phyloP scores from a whole-genome alignment of 495 filamentous ascomycete species.

The Aspergillus olivimuriae region DNA sequence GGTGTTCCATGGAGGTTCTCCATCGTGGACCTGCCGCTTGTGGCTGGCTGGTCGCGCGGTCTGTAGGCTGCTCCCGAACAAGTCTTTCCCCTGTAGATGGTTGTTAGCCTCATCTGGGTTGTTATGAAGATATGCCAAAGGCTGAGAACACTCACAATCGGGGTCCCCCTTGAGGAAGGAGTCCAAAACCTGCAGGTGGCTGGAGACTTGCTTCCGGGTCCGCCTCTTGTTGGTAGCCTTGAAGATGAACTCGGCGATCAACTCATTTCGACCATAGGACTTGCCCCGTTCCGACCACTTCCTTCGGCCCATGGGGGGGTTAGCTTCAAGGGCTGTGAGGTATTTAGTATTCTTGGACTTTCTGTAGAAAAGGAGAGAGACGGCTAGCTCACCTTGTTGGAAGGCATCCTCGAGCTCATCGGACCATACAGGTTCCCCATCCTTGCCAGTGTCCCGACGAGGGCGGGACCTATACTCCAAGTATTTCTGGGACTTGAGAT shows the following conservation, averaged over 20 bases:
- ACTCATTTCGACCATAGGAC: conserved; percentile 81
- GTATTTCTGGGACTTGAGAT: conserved; percentile 44
- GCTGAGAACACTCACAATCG: conserved; percentile 29
- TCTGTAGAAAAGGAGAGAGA: neutral
- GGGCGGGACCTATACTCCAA: conserved; percentile 65
- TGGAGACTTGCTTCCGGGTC: conserved; percentile 84
- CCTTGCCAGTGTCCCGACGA: conserved; percentile 46
- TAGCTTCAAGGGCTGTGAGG: conserved; percentile 64
- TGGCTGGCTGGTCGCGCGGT: conserved; percentile 31
- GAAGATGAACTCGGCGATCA: conserved; percentile 78
- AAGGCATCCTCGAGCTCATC: conserved; percentile 81
- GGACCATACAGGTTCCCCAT: conserved; percentile 67
- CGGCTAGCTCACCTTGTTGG: conserved; percentile 63
- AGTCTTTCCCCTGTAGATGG: conserved; percentile 32
- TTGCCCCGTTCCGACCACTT: conserved; percentile 69
- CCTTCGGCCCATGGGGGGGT: conserved; percentile 73
- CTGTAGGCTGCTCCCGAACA: conserved; percentile 35
- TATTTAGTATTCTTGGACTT: conserved; percentile 7
- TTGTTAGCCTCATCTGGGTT: conserved; percentile 10
- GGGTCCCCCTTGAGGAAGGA: conserved; percentile 62
- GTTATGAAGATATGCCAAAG: neutral
- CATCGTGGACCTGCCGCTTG: conserved; percentile 31
- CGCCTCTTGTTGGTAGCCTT: conserved; percentile 59
- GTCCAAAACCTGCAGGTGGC: conserved; percentile 96
- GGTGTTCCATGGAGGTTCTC: conserved; percentile 34